Conservation (phyloP, 177 flowering plant species). For the Telopea speciosissima region DNA sequence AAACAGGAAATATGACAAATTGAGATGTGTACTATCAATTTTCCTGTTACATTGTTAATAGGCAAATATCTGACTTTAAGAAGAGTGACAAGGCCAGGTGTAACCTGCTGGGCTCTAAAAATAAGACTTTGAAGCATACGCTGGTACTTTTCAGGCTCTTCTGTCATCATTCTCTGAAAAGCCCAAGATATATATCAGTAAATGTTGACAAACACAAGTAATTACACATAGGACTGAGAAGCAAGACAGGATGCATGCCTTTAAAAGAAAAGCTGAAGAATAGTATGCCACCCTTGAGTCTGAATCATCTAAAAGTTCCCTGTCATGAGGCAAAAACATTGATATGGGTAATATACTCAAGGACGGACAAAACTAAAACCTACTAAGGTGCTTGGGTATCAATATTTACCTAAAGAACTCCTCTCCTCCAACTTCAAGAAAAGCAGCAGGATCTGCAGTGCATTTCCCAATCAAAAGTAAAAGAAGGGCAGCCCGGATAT, state of each 20-base stretch:
- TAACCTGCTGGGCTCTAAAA: constrained; percentile 93
- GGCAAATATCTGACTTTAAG: not conserved
- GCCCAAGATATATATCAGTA: not conserved
- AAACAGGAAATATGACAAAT: not conserved
- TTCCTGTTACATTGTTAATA: not conserved
- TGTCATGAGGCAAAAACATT: constrained; percentile 20
- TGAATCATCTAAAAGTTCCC: constrained; percentile 90
- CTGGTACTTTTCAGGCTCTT: constrained; percentile 86
- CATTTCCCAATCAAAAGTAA: constrained; percentile 93
- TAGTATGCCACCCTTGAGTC: constrained; percentile 97
- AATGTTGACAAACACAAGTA: not conserved
- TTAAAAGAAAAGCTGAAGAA: constrained; percentile 90
- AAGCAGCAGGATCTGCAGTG: constrained; percentile 79
- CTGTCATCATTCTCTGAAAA: constrained; percentile 96
- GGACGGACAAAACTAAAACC: not conserved
- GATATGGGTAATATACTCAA: not conserved
- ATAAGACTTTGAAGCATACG: constrained; percentile 82
- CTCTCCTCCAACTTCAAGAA: constrained; percentile 84
- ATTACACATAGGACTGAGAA: not conserved
- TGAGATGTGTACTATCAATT: not conserved
- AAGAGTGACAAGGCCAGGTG: constrained; percentile 5
- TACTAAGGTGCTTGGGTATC: not conserved
- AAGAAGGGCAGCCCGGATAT: constrained; percentile 87
- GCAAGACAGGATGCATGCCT: constrained; percentile 41
- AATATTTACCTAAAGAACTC: constrained; percentile 72